Evolutionary conservation across 2,329 filamentous ascomycete genomes (phyloP), one percentile per base, ranked within the genome.

Genomic region (Colletotrichum sojae): DNA sequence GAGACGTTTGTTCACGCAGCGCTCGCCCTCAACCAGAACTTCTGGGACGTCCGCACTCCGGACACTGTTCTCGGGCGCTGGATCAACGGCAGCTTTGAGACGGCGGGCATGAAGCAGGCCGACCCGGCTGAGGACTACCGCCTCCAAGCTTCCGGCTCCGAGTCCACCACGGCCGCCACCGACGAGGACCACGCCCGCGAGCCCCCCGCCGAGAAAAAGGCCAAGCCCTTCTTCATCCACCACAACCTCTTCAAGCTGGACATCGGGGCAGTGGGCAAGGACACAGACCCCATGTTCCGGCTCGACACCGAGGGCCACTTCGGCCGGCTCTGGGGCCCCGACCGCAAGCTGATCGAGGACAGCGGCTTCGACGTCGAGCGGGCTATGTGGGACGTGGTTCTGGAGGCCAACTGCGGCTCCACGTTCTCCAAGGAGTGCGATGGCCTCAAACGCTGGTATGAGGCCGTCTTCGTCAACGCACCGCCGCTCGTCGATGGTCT

Each of bases 1-100:
- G 84, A 86, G 69, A 86, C 83, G 0, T 85, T 85, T 64, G 70
- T 82, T 10, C 80, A 80, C 57, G 83, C 82, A 0, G 83, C 83
- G 6, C 72, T 81, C n/a, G 81, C 78, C 9, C 74, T 84, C n/a
- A 75, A 76, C 3, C 70, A 76, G 6, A 78, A 81, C 0, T 82
- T 78, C 69, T 84, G 83, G 73, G 75, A 80, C 72, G 78, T 83
- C 58, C 75, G 77, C 61, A 78, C 78, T 27, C 71, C 70, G 0
- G 75, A 77, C n/a, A 70, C 63, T 5, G 73, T 78, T 31, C 67
- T 82, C 1, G 81, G 81, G 12, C 76, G 76, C 4, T 73, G 72
- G 65, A 52, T 78, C 70, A 76, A 78, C 56, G 74, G 71, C 39
- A 63, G 69, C 31, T 75, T 73, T 20, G 63, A 74, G 40, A 72